These are phyloP conservation scores for bread wheat (Triticum aestivum) DNA, from an alignment of 176 grass and related monocot genomes.

Conservation along the genomic window DNA sequence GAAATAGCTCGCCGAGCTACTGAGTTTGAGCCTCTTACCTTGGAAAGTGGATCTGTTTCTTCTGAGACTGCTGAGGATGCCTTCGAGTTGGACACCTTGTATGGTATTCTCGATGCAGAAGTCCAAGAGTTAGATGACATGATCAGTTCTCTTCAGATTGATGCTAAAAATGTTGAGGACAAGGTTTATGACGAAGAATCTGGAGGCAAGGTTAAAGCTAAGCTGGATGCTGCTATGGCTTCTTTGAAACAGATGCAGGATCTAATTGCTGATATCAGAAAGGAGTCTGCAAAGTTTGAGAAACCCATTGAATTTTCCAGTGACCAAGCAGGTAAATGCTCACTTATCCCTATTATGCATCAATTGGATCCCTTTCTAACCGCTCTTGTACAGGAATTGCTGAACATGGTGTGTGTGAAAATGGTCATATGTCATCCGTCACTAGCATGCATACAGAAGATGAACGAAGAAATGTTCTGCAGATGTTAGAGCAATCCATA, in stretches of 20 bases:
- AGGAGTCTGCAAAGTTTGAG: conserved; percentile 63
- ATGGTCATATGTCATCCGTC: conserved; percentile 41
- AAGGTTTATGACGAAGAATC: conserved; percentile 44
- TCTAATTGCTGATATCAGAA: conserved; percentile 68
- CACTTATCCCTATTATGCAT: conserved; percentile 13
- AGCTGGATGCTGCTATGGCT: conserved; percentile 45
- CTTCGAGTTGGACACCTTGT: conserved; percentile 66
- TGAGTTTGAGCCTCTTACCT: conserved; percentile 50
- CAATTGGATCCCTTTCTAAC: conserved; percentile 33
- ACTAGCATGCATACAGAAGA: conserved; percentile 45
- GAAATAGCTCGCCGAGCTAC: conserved; percentile 58
- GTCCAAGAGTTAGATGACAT: conserved; percentile 75
- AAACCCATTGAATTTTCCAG: conserved; percentile 46
- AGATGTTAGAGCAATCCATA: conserved; percentile 85
- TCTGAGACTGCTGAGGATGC: conserved; percentile 51
- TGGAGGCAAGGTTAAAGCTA: conserved; percentile 46
- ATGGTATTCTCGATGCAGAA: conserved; percentile 68
- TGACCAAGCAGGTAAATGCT: conserved; percentile 58
- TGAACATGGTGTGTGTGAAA: conserved; percentile 43
- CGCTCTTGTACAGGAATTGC: conserved; percentile 43
- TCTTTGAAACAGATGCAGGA: conserved; percentile 73
- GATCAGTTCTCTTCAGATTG: conserved; percentile 55
- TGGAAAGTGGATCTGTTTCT: conserved; percentile 45
- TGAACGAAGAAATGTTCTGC: conserved; percentile 69
- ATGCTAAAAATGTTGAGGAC: conserved; percentile 53